Conservation (phyloP, 345 rosid species). For the Reutealis trisperma region DNA sequence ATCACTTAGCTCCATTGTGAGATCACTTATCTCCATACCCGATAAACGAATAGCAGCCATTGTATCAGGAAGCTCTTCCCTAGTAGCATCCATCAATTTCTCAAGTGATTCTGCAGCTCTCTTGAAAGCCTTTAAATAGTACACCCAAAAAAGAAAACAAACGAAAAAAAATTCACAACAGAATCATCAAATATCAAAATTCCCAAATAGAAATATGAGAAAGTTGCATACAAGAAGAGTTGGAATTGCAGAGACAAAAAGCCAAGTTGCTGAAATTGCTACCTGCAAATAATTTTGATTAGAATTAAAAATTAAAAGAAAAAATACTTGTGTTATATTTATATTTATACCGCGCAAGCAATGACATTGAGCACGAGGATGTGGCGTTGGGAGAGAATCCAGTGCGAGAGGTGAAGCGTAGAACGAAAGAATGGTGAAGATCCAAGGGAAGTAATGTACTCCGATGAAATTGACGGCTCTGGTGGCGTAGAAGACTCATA, state of each 20-base stretch:
- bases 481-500: slow-evolving; percentile 18
- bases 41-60: slow-evolving; percentile 92
- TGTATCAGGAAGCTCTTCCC: slow-evolving; percentile 91
- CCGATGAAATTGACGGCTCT: slow-evolving; percentile 38
- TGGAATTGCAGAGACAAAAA: slow-evolving; percentile 84
- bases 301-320: background rate
- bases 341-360: slow-evolving; percentile 56
- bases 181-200: background rate
- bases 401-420: slow-evolving; percentile 51
- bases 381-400: slow-evolving; percentile 70
- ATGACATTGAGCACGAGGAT: slow-evolving; percentile 56
- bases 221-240: slow-evolving; percentile 61
- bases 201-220: background rate
- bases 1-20: slow-evolving; percentile 89
- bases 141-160: background rate
- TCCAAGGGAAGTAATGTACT: slow-evolving; percentile 58
- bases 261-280: slow-evolving; percentile 81
- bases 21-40: slow-evolving; percentile 94
- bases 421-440: slow-evolving; percentile 31
- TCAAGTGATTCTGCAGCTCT: slow-evolving; percentile 86
- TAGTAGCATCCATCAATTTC: slow-evolving; percentile 77
- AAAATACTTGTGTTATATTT: no score
- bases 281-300: slow-evolving; percentile 38
- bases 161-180: background rate
- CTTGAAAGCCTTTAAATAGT: slow-evolving; percentile 59